These are phyloP conservation scores for Borovskyia barvae DNA, from an alignment of 208 protist genomes.

Conservation along the genomic window DNA sequence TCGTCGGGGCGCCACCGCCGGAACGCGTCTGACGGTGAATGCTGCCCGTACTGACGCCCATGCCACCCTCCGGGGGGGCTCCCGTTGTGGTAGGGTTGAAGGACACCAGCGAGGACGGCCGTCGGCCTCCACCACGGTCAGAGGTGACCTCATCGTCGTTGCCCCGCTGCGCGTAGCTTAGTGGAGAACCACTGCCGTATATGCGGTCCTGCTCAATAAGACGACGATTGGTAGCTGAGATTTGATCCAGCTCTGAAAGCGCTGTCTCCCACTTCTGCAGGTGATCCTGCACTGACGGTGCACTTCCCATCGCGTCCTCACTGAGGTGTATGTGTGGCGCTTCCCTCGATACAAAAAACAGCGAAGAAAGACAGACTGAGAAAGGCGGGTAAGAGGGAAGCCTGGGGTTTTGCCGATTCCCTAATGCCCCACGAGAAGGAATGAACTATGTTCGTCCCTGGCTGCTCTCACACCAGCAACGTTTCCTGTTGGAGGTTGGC, in stretches of 20 bases:
- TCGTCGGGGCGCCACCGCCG: not conserved
- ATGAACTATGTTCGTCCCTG: too few relatives aligned
- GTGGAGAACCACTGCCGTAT: conserved; percentile 22
- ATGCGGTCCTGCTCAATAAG: conserved; percentile 65
- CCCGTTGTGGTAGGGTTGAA: conserved; percentile 39
- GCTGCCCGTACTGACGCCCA: conserved; percentile 23
- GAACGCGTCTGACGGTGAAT: conserved; percentile 21
- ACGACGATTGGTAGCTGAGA: conserved; percentile 51
- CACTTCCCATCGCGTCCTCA: conserved; percentile 69
- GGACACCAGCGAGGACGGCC: conserved; percentile 69
- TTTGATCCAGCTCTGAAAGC: conserved; percentile 56
- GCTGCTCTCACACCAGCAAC: too few relatives aligned
- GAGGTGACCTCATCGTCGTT: conserved; percentile 31
- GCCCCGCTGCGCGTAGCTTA: conserved; percentile 8
- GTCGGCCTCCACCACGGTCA: conserved; percentile 19
- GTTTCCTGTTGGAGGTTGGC: too few relatives aligned
- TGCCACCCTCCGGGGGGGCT: conserved; percentile 8
- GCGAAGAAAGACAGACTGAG: too few relatives aligned
- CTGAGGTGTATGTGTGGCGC: too few relatives aligned
- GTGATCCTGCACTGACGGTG: conserved; percentile 58
- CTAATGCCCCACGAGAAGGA: too few relatives aligned
- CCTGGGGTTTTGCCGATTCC: too few relatives aligned
- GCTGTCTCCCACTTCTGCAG: conserved; percentile 73
- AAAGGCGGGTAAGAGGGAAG: too few relatives aligned
- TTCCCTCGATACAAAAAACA: too few relatives aligned